Conservation (phyloP, 352 stramenopile species). For the Globisporangium irregulare region DNA sequence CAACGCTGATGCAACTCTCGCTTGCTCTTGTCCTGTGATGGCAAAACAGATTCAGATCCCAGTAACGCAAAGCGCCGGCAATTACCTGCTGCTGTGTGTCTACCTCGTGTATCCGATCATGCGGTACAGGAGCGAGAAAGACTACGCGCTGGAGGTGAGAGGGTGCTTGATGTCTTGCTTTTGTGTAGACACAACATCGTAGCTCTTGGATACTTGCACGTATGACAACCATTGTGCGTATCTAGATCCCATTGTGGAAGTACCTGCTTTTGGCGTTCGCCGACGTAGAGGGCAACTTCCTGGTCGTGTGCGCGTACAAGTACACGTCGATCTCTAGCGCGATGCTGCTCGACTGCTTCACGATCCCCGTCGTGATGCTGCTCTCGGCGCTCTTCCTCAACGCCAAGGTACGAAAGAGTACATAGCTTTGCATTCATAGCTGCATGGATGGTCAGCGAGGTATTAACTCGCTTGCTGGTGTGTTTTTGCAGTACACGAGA, state of each 20-base stretch:
- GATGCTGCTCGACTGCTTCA: conserved; percentile 96
- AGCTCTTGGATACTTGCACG: too few species aligned
- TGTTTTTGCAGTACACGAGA: conserved; percentile 48
- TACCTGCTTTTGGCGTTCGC: conserved; percentile 91
- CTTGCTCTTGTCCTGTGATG: background rate
- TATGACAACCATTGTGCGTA: background rate
- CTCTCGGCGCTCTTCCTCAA: conserved; percentile 88
- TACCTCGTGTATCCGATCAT: conserved; percentile 52
- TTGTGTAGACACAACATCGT: background rate
- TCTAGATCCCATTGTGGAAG: conserved; percentile 69
- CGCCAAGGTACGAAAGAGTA: conserved; percentile 36
- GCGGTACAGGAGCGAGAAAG: conserved; percentile 35
- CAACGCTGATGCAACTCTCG: background rate
- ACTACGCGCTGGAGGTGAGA: conserved; percentile 47
- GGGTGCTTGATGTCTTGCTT: too few species aligned
- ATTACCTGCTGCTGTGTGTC: conserved; percentile 62
- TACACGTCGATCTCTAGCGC: conserved; percentile 96
- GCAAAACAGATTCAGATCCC: conserved; percentile 62
- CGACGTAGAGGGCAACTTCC: conserved; percentile 95
- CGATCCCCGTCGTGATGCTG: conserved; percentile 94
- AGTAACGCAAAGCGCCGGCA: conserved; percentile 69
- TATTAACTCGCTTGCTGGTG: background rate
- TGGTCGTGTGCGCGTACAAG: conserved; percentile 94
- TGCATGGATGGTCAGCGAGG: background rate
- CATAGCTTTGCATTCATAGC: background rate